Base-by-base conservation (phyloP, 306 rosid genomes). In the Sechiopsis laciniata region DNA sequence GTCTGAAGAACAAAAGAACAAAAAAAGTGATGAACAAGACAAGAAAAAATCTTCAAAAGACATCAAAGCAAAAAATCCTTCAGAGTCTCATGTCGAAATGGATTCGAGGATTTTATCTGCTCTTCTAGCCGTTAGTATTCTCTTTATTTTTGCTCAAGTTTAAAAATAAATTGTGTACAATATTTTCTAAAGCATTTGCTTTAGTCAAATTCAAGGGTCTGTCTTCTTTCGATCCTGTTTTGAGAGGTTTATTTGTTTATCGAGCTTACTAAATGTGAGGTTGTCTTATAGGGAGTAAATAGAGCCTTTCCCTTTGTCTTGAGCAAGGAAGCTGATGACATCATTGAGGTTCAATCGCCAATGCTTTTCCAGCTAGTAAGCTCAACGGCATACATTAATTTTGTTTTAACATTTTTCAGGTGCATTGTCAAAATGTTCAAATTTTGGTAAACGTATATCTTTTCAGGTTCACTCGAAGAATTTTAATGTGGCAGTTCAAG, bases 401-500 rank as follows among this genome's bases (percentile, higher is more conserved):
- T 22, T 55, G 8, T 19, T 20, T 29, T 19, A 71, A 8, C 10
- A 3, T n/a, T 32, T 71, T 71, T 54, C 7, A 3, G 15, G 35
- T 17, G 10, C 7, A 7, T 73, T 73, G 2, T 56, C 22, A 42
- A 55, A 73, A 26, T 74, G 10, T 58, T 58, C 10, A 15, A 7
- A 26, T 22, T 46, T 42, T 1, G 10, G 21, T 45, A 42, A 75
- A 76, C 17, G 9, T 74, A 29, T 73, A 11, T 77, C 61, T 75
- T 60, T 81, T 78, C 90, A 94, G 99, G 99, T 91, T 80, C 99
- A 94, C 82, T 94, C 96, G 10, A 85, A 85, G 76, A 94, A 91
- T 79, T 94, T 94, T 22, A 94, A 91, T 71, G 97, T 91, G 22
- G 97, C 94, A 61, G 87, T 94, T 83, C 99, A 94, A 84, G 96